A percentile compares a stretch with the other conserved stretches of the same genome.
phyloP scores from a whole-genome alignment of 129 eudicot species.

The Saussurea involucrata region DNA sequence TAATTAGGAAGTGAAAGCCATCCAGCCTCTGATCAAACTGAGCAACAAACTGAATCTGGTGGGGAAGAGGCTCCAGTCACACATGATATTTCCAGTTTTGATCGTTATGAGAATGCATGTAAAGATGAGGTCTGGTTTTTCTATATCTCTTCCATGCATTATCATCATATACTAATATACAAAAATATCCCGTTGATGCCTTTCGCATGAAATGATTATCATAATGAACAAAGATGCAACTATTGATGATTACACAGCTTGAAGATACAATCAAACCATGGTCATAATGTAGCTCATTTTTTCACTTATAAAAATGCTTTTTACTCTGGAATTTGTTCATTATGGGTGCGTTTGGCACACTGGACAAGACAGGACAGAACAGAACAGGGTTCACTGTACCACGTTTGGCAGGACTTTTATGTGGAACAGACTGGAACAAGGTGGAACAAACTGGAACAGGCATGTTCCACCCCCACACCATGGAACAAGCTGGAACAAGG shows the following conservation, averaged over 20 bases:
- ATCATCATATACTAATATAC: background rate
- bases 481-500: too few species aligned
- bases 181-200: background rate
- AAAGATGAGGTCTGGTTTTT: conserved; percentile 41
- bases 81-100: conserved; percentile 24
- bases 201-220: background rate
- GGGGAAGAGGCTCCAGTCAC: conserved; percentile 25
- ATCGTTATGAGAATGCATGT: conserved; percentile 30
- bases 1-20: conserved; percentile 31
- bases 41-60: conserved; percentile 19
- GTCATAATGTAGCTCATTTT: background rate
- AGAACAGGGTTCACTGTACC: too few species aligned
- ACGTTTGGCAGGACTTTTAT: too few species aligned
- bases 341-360: too few species aligned
- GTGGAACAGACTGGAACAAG: too few species aligned
- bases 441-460: too few species aligned
- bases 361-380: too few species aligned
- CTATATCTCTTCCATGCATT: background rate
- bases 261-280: background rate
- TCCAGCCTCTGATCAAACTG: conserved; percentile 22
- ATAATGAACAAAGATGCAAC: background rate
- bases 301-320: conserved; percentile 1
- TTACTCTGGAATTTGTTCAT: background rate
- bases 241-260: background rate
- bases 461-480: too few species aligned